phyloP scores from a whole-genome alignment of 139 green algal species.

The Chlorella sp. region DNA sequence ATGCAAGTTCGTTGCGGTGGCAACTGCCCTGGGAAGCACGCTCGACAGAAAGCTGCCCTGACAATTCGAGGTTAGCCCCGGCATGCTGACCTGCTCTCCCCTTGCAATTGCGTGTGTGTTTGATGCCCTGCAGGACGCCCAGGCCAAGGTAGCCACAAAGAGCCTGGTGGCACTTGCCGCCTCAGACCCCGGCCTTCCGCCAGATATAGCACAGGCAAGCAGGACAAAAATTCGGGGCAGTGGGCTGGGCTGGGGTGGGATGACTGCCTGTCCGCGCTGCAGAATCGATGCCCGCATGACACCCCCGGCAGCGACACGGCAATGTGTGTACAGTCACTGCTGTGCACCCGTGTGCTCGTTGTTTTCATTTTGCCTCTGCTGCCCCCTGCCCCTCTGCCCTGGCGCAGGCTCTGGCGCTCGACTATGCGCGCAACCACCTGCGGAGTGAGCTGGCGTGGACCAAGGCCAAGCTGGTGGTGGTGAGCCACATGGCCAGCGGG shows the following conservation, averaged over 20 bases:
- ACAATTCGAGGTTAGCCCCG: too few species aligned
- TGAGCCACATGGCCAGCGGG: conserved; percentile 35
- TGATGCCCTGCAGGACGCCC: background rate
- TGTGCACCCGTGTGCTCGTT: too few species aligned
- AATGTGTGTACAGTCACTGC: too few species aligned
- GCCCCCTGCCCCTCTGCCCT: background rate
- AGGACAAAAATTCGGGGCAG: background rate
- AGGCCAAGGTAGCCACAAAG: conserved; percentile 5
- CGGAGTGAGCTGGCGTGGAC: conserved; percentile 36
- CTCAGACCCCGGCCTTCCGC: background rate
- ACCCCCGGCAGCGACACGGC: background rate
- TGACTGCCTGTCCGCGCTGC: background rate
- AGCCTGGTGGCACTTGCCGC: conserved; percentile 16
- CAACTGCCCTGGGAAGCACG: too few species aligned
- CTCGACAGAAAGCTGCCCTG: too few species aligned
- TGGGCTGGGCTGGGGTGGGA: background rate
- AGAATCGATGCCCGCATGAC: background rate
- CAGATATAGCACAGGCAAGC: conserved; percentile 22
- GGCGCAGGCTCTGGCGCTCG: background rate
- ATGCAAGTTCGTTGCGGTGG: too few species aligned
- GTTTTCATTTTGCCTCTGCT: background rate
- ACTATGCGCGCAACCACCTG: conserved; percentile 15
- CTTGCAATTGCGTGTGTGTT: too few species aligned
- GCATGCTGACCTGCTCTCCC: too few species aligned
- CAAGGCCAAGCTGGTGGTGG: conserved; percentile 48